These are phyloP conservation scores for Novakomyces olei DNA, from an alignment of 805 yeast genomes.

Conservation along the genomic window DNA sequence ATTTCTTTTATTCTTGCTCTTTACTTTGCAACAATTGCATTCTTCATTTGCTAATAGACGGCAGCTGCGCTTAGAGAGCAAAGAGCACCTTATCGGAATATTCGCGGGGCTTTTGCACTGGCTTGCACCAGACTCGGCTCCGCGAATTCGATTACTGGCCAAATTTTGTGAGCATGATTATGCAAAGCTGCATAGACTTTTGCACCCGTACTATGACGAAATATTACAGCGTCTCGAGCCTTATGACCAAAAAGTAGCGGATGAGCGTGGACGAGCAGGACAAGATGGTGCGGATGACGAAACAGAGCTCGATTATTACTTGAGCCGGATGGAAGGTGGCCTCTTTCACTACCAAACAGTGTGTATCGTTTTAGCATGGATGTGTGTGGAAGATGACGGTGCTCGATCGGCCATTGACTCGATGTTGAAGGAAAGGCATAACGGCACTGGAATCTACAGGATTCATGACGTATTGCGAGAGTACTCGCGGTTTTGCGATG, in stretches of 20 bases:
- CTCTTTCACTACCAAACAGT: conserved; percentile 8
- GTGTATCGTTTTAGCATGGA: conserved; percentile 9
- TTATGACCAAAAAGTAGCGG: conserved; percentile 3
- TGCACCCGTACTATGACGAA: conserved; percentile 4
- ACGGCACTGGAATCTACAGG: no score
- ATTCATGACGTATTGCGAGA: no score
- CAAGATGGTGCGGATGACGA: conserved; percentile 7
- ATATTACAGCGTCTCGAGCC: conserved; percentile 5
- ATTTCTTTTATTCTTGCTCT: no score
- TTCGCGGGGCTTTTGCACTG: conserved; percentile 9
- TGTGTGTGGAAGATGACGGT: conserved; percentile 11
- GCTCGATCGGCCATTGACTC: no score
- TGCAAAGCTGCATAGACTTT: conserved; percentile 7
- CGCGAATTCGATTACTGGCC: conserved; percentile 8
- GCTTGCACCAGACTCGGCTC: conserved; percentile 8
- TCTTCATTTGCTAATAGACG: no score
- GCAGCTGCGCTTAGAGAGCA: conserved; percentile 7
- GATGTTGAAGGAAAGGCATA: no score
- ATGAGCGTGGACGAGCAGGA: conserved; percentile 5
- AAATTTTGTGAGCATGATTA: conserved; percentile 9
- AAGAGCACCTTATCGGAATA: conserved; percentile 10
- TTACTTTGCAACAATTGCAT: no score
- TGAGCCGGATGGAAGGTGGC: conserved; percentile 9
- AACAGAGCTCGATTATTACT: conserved; percentile 9
- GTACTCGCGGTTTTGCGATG: no score